Evolutionary conservation across 768 basidiomycete genomes (phyloP), one percentile per base, ranked within the genome.

Genomic region (Boletus sp.): DNA sequence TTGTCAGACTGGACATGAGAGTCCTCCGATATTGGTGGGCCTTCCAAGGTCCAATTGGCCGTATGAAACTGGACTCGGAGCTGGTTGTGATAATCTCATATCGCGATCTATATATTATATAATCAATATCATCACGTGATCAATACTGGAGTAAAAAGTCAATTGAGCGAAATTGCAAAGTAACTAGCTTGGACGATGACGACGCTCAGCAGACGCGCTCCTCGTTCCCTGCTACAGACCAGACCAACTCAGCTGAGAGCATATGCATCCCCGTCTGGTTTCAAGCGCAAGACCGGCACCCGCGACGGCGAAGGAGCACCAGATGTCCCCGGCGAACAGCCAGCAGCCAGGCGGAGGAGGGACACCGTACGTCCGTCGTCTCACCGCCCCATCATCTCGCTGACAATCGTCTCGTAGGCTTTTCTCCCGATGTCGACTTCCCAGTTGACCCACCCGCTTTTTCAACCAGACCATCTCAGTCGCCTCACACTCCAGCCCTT

Each of bases 351-450:
- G 34, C 57, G 64, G 52, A 66, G 57, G 50, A 65, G 60, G 52
- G 64, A 66, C 55, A 66, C 64, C 27, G 64, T 57, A 48, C 6
- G 55, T 14, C 7, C 9, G 7, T 38, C 9, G 5, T 54, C 21
- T 45, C 29, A 23, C 47, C 14, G 3, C 14, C 30, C 44, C 27
- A 38, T 17, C 40, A 13, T 43, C 46, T 35, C 15, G 3, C 41
- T 47, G 23, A 62, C 43, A 13, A 3, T 25, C 8, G 0, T 19
- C 51, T 11, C 19, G 11, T 23, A 83, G 81, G 68, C 73, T 17
- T 82, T 80, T 58, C 62, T 72, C 42, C 70, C 78, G 5, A 64
- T 83, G 67, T 64, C 79, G 0, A 62, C 61, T 11, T 60, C 58
- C 1, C 71, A 73, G 47, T 57, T 83, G 19, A 71, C 68, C 23